A percentile compares a stretch with the other conserved stretches of the same genome.
phyloP scores from a whole-genome alignment of 345 rosid genomes.

The Populus ilicifolia region DNA sequence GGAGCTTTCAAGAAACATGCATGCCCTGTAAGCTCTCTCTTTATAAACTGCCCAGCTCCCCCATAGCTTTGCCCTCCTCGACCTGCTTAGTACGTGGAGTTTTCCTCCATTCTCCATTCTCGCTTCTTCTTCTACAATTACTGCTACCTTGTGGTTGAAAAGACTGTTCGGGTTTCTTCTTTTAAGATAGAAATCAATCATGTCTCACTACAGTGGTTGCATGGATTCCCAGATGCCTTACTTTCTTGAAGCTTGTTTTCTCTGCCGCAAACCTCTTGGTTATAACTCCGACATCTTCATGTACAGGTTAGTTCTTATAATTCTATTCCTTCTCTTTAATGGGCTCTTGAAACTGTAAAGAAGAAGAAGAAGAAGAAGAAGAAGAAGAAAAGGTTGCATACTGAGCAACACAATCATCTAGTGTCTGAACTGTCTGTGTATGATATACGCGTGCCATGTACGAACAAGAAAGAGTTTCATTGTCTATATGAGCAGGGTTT shows the following conservation, averaged over 20 bases:
- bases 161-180: not conserved
- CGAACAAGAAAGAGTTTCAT: not conserved
- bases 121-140: not conserved
- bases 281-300: constrained; percentile 72
- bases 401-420: too few relatives aligned
- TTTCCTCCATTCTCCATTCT: not conserved
- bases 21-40: not conserved
- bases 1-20: not conserved
- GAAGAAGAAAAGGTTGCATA: not conserved
- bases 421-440: not conserved
- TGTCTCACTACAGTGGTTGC: constrained; percentile 32
- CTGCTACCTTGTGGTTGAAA: not conserved
- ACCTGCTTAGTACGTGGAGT: not conserved
- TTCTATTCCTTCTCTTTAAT: not conserved
- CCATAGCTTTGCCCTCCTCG: not conserved
- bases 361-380: not conserved
- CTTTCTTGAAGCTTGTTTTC: constrained; percentile 69
- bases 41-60: constrained; percentile 1
- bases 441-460: too few relatives aligned
- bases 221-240: constrained; percentile 39
- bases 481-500: not conserved
- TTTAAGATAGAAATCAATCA: not conserved
- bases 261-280: constrained; percentile 61
- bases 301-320: constrained; percentile 57
- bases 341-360: not conserved